These are phyloP conservation scores for Phoma herbarum DNA, from an alignment of 2,329 filamentous ascomycete species.

Conservation along the genomic window DNA sequence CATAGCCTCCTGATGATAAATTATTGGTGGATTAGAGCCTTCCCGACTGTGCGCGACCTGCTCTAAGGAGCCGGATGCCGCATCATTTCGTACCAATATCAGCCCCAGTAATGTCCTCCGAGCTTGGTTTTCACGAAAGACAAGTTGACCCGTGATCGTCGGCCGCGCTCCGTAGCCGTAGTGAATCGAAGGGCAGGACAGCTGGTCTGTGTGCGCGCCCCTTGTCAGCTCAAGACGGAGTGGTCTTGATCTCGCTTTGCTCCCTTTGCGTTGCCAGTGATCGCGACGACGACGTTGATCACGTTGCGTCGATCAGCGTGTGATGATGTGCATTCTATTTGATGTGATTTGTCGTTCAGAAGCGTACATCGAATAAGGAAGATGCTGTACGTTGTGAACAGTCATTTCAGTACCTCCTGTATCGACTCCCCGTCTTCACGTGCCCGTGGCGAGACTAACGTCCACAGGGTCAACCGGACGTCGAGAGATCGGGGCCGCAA, in stretches of 20 bases:
- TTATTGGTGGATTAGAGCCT: slow-evolving; percentile 51
- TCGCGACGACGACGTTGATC: neutral
- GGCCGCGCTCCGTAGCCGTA: slow-evolving; percentile 31
- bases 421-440: slow-evolving; percentile 1
- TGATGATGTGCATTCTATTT: neutral
- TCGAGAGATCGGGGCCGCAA: neutral
- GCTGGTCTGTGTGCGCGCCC: slow-evolving; percentile 20
- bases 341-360: neutral
- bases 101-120: slow-evolving; percentile 1
- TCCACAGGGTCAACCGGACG: slow-evolving; percentile 4
- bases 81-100: slow-evolving; percentile 42
- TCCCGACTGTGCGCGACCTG: slow-evolving; percentile 40
- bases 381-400: neutral
- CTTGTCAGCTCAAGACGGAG: neutral
- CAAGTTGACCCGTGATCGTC: slow-evolving; percentile 42
- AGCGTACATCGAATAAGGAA: neutral
- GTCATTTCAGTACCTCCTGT: slow-evolving; percentile 4
- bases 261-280: neutral
- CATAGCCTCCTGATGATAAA: slow-evolving; percentile 19
- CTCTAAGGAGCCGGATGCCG: slow-evolving; percentile 29
- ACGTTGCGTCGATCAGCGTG: neutral
- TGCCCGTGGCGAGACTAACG: neutral
- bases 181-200: slow-evolving; percentile 41
- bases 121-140: slow-evolving; percentile 39
- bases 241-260: too few relatives aligned